Evolutionary conservation across 208 protist genomes (phyloP).

Genomic region (Plasmodiophora brassicae): DNA sequence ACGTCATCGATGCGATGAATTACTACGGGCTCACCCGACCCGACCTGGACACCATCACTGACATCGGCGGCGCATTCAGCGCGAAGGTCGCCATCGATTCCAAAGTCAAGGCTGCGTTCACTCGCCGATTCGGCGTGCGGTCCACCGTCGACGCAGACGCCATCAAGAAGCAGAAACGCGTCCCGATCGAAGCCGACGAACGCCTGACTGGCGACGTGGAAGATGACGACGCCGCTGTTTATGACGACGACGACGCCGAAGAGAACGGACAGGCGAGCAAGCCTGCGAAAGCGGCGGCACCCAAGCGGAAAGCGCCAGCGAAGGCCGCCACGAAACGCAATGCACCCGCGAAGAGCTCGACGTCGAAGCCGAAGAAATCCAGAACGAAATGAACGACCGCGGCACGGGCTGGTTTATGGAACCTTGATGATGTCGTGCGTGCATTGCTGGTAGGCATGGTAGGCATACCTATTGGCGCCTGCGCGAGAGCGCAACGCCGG

Average conservation of each 20-base stretch:
- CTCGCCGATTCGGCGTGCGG: conserved; percentile 17
- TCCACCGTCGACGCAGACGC: not conserved
- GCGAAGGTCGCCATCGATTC: not conserved
- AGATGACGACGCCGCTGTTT: conserved; percentile 27
- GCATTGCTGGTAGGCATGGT: too few species aligned
- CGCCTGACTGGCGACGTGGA: not conserved
- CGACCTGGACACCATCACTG: conserved; percentile 50
- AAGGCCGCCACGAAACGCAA: conserved; percentile 33
- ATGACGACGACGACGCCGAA: conserved; percentile 38
- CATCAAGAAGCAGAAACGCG: not conserved
- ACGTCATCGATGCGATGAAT: conserved; percentile 38
- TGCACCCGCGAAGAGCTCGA: not conserved
- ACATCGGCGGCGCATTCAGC: not conserved
- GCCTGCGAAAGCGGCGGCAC: not conserved
- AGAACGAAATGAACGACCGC: not conserved
- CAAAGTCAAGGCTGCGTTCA: conserved; percentile 42
- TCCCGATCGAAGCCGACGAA: not conserved
- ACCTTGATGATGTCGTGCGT: too few species aligned
- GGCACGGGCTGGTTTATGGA: too few species aligned
- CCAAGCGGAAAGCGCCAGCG: conserved; percentile 29
- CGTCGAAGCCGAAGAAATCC: not conserved
- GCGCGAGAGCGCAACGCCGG: too few species aligned
- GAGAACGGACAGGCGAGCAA: conserved; percentile 38
- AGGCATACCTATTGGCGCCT: too few species aligned
- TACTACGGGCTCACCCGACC: conserved; percentile 46